Evolutionary conservation across 306 rosid species (phyloP).

Genomic region (Mucuna pruriens): DNA sequence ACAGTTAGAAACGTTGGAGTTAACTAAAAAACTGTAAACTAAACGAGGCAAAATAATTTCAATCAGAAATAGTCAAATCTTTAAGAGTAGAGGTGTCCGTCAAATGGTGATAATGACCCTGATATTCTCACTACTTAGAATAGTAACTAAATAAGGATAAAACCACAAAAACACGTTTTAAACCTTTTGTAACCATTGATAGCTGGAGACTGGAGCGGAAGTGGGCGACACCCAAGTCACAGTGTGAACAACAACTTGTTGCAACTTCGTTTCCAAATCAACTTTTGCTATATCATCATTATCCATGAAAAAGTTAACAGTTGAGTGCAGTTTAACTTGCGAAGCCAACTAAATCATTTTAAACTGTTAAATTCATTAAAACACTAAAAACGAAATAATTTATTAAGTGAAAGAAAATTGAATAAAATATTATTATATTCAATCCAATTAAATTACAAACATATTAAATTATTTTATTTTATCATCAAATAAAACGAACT

Average conservation of each 20-base stretch:
- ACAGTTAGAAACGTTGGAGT: background rate
- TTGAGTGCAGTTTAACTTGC: background rate
- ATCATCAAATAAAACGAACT: too few relatives aligned
- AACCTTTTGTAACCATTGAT: background rate
- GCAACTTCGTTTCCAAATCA: background rate
- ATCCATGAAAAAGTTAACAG: background rate
- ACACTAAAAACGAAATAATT: too few relatives aligned
- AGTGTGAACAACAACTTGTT: background rate
- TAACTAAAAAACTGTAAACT: background rate
- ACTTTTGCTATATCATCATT: background rate
- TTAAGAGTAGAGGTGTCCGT: background rate
- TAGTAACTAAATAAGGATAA: background rate
- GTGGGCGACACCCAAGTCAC: background rate
- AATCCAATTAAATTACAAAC: too few relatives aligned
- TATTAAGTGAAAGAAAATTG: too few relatives aligned
- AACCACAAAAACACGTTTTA: constrained; percentile 20
- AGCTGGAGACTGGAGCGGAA: background rate
- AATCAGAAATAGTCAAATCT: background rate
- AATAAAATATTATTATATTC: too few relatives aligned
- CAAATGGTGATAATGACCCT: background rate
- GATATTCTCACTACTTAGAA: background rate
- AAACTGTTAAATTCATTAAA: too few relatives aligned
- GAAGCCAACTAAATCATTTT: background rate
- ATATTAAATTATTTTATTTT: too few relatives aligned
- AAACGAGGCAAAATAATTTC: background rate